Evolutionary conservation across 805 yeast genomes (phyloP).

Genomic region (Lipomyces mesembrius): DNA sequence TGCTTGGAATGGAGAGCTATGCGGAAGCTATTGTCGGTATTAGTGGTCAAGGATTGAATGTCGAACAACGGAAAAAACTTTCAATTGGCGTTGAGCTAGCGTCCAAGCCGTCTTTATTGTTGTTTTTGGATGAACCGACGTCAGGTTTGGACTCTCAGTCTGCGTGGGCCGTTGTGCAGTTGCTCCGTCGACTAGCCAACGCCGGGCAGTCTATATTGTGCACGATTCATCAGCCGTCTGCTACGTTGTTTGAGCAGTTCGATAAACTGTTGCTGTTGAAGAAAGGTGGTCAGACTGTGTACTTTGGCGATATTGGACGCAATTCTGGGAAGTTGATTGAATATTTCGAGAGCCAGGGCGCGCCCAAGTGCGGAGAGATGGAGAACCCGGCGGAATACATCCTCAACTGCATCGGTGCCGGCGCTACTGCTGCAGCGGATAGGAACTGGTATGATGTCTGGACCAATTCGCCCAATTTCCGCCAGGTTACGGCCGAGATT

Average conservation of each 20-base stretch:
- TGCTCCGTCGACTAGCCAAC: conserved; percentile 67
- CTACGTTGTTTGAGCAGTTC: conserved; percentile 67
- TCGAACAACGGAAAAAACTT: conserved; percentile 68
- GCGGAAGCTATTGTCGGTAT: conserved; percentile 83
- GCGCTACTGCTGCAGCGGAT: conserved; percentile 66
- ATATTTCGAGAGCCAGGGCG: conserved; percentile 75
- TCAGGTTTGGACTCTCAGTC: conserved; percentile 68
- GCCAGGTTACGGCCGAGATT: conserved; percentile 46
- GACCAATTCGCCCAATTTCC: conserved; percentile 54
- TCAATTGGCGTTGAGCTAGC: conserved; percentile 75
- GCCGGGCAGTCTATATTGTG: conserved; percentile 77
- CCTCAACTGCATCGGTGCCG: conserved; percentile 77
- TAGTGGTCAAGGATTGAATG: conserved; percentile 72
- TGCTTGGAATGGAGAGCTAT: conserved; percentile 69
- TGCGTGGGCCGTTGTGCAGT: conserved; percentile 71
- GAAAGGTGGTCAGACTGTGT: conserved; percentile 79
- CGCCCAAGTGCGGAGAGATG: conserved; percentile 61
- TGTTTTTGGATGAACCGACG: conserved; percentile 71
- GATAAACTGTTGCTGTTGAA: conserved; percentile 69
- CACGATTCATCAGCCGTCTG: conserved; percentile 80
- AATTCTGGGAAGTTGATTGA: conserved; percentile 60
- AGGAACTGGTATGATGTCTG: conserved; percentile 71
- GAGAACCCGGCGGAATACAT: conserved; percentile 82
- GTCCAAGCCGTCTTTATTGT: conserved; percentile 65
- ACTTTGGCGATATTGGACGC: conserved; percentile 79